Percentiles rank a stretch among this genome's conserved stretches.
phyloP scores from a whole-genome alignment of 78 protist species.

The Speleostelium caveatum region DNA sequence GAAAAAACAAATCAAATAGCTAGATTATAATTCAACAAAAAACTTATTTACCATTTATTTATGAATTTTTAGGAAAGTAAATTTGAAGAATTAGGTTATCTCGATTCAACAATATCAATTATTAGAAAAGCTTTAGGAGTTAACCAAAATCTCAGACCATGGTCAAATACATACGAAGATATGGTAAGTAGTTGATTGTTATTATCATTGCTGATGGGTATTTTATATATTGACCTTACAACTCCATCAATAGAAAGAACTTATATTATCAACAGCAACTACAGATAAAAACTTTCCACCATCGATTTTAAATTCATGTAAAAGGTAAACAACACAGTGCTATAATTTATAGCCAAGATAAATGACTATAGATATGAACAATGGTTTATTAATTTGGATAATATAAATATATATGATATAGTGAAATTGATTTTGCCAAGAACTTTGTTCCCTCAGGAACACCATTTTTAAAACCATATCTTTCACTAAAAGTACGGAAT shows the following conservation, averaged over 20 bases:
- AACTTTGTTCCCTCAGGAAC: not conserved
- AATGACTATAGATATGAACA: not conserved
- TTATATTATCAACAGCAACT: not conserved
- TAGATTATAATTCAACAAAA: too few relatives aligned
- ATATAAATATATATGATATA: too few relatives aligned
- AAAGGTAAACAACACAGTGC: too few relatives aligned
- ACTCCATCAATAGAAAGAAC: not conserved
- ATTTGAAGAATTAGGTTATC: too few relatives aligned
- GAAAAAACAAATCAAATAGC: too few relatives aligned
- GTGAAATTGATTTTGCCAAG: not conserved
- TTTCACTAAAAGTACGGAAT: not conserved
- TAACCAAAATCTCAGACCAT: too few relatives aligned
- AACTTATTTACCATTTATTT: not conserved
- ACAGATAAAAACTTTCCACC: too few relatives aligned
- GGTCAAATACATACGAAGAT: not conserved
- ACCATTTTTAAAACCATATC: not conserved
- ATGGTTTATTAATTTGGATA: too few relatives aligned
- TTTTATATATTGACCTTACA: too few relatives aligned
- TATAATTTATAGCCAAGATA: not conserved
- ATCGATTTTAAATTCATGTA: too few relatives aligned
- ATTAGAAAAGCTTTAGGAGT: not conserved
- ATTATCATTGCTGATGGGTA: not conserved
- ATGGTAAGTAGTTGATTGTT: not conserved
- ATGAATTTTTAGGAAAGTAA: not conserved
- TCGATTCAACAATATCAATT: not conserved